Evolutionary conservation across 495 filamentous ascomycete genomes (phyloP).

Genomic region (Talaromyces ruber): DNA sequence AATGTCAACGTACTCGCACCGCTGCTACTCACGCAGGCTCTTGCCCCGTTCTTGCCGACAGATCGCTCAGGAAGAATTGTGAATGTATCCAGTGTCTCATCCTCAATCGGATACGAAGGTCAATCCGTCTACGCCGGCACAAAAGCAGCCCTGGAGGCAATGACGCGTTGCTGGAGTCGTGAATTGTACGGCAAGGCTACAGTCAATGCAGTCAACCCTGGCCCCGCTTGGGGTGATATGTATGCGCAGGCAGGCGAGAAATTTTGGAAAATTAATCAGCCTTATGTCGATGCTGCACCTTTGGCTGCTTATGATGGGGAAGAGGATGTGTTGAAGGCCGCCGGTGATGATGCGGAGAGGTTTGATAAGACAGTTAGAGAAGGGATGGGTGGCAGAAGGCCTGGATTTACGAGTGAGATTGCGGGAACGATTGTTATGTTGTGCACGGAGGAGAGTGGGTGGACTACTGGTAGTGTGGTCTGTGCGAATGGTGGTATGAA

Average conservation of each 20-base stretch:
- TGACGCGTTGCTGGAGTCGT: conserved; percentile 70
- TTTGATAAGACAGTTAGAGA: conserved; percentile 43
- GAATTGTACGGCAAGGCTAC: conserved; percentile 63
- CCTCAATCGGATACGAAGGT: conserved; percentile 47
- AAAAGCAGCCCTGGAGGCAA: conserved; percentile 70
- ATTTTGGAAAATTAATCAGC: conserved; percentile 31
- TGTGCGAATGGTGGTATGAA: conserved; percentile 66
- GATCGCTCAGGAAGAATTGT: conserved; percentile 65
- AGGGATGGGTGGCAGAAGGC: conserved; percentile 53
- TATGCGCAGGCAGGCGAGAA: conserved; percentile 27
- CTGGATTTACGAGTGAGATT: conserved; percentile 58
- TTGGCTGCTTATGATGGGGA: conserved; percentile 19
- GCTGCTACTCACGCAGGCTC: conserved; percentile 57
- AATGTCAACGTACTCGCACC: conserved; percentile 68
- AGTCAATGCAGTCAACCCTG: conserved; percentile 73
- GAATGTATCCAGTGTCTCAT: conserved; percentile 57
- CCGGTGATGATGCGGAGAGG: conserved; percentile 40
- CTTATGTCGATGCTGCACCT: conserved; percentile 51
- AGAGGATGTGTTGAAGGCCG: conserved; percentile 19
- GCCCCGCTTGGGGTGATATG: conserved; percentile 66
- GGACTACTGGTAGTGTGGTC: conserved; percentile 68
- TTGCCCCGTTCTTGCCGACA: conserved; percentile 50
- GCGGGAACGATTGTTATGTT: conserved; percentile 69
- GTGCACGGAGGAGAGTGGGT: conserved; percentile 55
- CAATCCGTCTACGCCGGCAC: conserved; percentile 68